Base-by-base conservation (phyloP, 2,329 filamentous ascomycete genomes). In the Cordyceps cicadae region DNA sequence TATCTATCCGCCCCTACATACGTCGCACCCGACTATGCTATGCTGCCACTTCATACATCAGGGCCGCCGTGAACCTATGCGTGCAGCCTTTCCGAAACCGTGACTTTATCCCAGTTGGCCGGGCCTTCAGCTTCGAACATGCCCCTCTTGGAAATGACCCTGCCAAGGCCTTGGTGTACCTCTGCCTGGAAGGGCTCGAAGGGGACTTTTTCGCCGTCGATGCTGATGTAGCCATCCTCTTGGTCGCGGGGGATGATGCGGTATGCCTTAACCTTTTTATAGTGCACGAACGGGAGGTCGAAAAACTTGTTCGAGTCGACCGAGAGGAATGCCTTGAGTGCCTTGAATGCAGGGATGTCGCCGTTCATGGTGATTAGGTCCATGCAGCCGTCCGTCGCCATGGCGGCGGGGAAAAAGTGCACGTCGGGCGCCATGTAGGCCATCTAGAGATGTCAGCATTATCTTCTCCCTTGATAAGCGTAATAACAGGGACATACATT, bases 181-280 rank as follows among this genome's bases (percentile, higher is more conserved):
- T 99, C 94, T 2, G 87, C 90, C 76, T 99, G 94, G 70, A 97
- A 95, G 0, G 90, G 88, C 67, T 87, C 87, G 71, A 96, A 97
- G 0, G 91, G 89, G 3, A 96, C 80, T 59, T 83, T 82, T 75
- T 99, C 94, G 43, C 94, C 94, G 69, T 97, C 94, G 65, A 99
- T 91, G 71, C 91, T 95, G 71, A 99, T 95, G 71, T 89, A 94
- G 1, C 93, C 93, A 64, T 87, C 81, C 45, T 83, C 77, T 67
- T 87, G 81, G 64, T 87, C 76, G 58, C 84, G 85, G 0, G 94
- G 94, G 3, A 87, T 87, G 64, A 99, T 87, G 48, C 94, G 83
- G 71, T 94, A 97, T 0, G 88, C 94, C n/a, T 83, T 81, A 4
- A 97, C 82, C 72, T 99, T 99, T 67, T 87, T 84, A 72, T 97